These are phyloP conservation scores for Lasiosphaeria hispida DNA, from an alignment of 495 filamentous ascomycete genomes.

Conservation along the genomic window DNA sequence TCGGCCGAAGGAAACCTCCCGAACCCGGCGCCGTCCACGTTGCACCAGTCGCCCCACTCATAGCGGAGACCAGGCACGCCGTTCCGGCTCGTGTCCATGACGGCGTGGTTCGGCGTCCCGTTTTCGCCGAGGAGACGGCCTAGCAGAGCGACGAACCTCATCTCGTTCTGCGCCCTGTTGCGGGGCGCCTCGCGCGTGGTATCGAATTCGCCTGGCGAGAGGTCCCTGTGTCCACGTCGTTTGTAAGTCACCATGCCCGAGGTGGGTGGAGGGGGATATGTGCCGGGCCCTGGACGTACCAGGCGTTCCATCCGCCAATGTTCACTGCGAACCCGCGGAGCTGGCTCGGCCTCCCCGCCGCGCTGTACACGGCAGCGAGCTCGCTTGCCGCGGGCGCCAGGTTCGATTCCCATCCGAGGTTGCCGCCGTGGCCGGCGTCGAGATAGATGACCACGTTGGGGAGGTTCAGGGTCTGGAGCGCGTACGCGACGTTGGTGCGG, in stretches of 20 bases:
- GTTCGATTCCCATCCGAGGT: conserved; percentile 66
- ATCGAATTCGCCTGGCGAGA: conserved; percentile 52
- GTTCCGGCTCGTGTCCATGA: conserved; percentile 48
- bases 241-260: background rate
- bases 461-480: conserved; percentile 56
- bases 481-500: conserved; percentile 56
- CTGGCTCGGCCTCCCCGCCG: conserved; percentile 53
- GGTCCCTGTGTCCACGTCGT: conserved; percentile 12
- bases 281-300: conserved; percentile 6
- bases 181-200: conserved; percentile 37
- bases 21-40: conserved; percentile 60
- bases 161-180: conserved; percentile 51
- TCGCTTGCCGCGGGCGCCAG: conserved; percentile 59
- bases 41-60: conserved; percentile 68
- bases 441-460: conserved; percentile 66
- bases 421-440: conserved; percentile 64
- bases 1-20: conserved; percentile 54
- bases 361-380: conserved; percentile 56
- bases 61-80: conserved; percentile 57
- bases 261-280: background rate
- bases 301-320: conserved; percentile 64
- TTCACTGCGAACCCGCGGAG: conserved; percentile 65
- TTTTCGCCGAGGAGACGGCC: conserved; percentile 46
- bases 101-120: conserved; percentile 58
- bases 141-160: conserved; percentile 58